Evolutionary conservation across 1,139 yeast species (phyloP).

Genomic region (Debaryomyces robertsiae): DNA sequence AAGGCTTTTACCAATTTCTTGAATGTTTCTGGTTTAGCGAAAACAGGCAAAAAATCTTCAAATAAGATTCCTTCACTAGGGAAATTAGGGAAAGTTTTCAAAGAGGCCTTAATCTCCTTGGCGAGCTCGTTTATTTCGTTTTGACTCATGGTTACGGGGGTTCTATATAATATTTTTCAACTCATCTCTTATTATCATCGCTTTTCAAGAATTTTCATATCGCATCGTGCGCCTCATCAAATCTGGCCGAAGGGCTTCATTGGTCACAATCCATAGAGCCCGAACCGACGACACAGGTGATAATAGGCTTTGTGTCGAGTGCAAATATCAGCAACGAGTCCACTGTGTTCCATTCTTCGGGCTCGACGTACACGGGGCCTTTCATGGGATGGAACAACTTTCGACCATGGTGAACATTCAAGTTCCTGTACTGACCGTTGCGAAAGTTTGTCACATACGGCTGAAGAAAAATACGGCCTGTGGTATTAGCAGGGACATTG

Average conservation of each 20-base stretch:
- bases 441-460: conserved; percentile 18
- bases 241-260: neutral
- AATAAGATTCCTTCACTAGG: conserved; percentile 91
- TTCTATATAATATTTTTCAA: neutral
- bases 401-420: conserved; percentile 11
- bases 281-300: conserved; percentile 23
- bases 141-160: neutral
- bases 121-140: conserved; percentile 49
- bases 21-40: conserved; percentile 78
- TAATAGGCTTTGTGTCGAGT: conserved; percentile 17
- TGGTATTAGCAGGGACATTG: conserved; percentile 19
- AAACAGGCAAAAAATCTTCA: conserved; percentile 94
- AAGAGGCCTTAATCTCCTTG: conserved; percentile 60
- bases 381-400: conserved; percentile 12
- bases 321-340: conserved; percentile 11
- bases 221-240: neutral
- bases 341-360: conserved; percentile 15
- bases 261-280: conserved; percentile 9
- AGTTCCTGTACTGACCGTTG: conserved; percentile 16
- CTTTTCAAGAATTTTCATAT: neutral
- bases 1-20: conserved; percentile 80
- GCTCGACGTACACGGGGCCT: conserved; percentile 8
- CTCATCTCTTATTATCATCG: neutral
- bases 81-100: conserved; percentile 88
- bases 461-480: conserved; percentile 26